Evolutionary conservation across 2,329 filamentous ascomycete species (phyloP).

Genomic region (Leptographium procerum): DNA sequence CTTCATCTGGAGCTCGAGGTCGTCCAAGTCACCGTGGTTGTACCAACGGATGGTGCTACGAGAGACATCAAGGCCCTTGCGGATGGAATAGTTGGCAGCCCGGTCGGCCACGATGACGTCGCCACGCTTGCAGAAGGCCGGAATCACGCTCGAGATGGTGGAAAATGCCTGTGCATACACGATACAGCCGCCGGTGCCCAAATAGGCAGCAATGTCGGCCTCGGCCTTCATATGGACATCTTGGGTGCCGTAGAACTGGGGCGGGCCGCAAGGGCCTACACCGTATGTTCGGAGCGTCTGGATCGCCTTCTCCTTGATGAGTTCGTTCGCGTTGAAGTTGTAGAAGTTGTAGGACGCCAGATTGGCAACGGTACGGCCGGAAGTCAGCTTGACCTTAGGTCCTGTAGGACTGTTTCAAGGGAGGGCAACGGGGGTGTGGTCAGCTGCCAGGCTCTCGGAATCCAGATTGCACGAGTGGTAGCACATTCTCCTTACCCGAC

Average conservation of each 20-base stretch:
- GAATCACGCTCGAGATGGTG: constrained; percentile 93
- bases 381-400: constrained; percentile 78
- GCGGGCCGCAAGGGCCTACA: constrained; percentile 90
- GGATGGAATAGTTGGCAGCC: constrained; percentile 84
- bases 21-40: constrained; percentile 91
- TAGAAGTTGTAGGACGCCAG: constrained; percentile 95
- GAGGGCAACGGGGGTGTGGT: background rate
- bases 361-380: constrained; percentile 83
- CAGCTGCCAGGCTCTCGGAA: background rate
- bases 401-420: constrained; percentile 57
- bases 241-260: constrained; percentile 96
- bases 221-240: constrained; percentile 98
- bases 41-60: constrained; percentile 89
- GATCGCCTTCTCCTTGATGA: constrained; percentile 89
- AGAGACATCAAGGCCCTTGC: constrained; percentile 88
- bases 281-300: constrained; percentile 90
- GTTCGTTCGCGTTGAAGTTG: constrained; percentile 89
- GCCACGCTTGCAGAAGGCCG: constrained; percentile 90
- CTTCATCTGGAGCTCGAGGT: constrained; percentile 74
- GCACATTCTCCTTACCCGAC: constrained; percentile 51
- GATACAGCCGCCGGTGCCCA: constrained; percentile 82
- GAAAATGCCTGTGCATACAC: constrained; percentile 95
- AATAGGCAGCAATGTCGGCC: constrained; percentile 78
- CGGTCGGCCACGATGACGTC: constrained; percentile 95
- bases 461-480: background rate